Base-by-base conservation (phyloP, 1,139 yeast genomes). In the Yamadazyma jaroonii region DNA sequence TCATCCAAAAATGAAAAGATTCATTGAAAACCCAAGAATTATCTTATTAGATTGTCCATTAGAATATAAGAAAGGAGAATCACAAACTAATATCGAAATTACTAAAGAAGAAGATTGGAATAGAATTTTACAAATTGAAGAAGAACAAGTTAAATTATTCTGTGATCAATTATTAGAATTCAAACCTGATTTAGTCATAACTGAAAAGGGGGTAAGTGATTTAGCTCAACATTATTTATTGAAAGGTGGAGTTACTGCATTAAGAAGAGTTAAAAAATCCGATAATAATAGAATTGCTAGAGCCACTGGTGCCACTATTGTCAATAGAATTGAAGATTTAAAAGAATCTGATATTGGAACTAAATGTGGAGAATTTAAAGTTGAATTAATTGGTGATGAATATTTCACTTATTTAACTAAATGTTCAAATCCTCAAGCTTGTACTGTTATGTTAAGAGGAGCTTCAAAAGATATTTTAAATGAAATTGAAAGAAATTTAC, bases 201-300 rank as follows among this genome's bases (percentile, higher is more conserved):
- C 98, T 37, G 99, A 94, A 64, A 94, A 94, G 74, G 99, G 99
- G 49, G 97, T 94, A 20, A 85, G 96, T 38, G 99, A 94, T 62
- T 74, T 94, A 58, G 99, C 98, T 29, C 99, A 94, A 64, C 99
- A 94, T 67, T 90, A 84, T 63, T 69, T 94, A 49, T 74, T 92
- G 57, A 90, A 90, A 68, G 96, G 96, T 45, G 95, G 95, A 40
- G 90, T 90, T 47, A 78, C 95, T 36, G 96, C 89, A 2, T 74
- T 94, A 53, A 82, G 99, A 74, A 83, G 99, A 67, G 96, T 89
- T 35, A 86, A 89, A 59, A 94, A 94, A 66, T 81, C 95, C 11
- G 98, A 94, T 65, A 89, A 90, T 64, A 92, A 94, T 69, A 81
- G 99, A 72, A 87, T 94, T 54, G 87, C 98, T 21, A 82, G 97